Conservation (phyloP, 441 rosid species). For the Theobroma grandiflorum region DNA sequence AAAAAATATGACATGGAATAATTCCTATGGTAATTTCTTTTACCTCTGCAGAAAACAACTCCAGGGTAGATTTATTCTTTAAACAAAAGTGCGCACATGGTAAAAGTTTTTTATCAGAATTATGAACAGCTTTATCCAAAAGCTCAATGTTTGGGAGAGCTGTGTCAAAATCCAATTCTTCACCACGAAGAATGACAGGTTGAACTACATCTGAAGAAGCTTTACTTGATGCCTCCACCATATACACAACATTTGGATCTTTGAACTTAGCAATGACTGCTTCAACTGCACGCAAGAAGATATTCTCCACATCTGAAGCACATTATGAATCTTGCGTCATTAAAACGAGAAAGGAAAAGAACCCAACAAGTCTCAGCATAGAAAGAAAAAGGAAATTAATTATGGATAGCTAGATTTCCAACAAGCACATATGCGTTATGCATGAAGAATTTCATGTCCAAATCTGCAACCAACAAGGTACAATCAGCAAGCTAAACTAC, state of each 20-base stretch:
- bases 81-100: constrained; percentile 67
- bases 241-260: constrained; percentile 59
- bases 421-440: background rate
- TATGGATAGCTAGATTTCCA: background rate
- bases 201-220: constrained; percentile 47
- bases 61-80: constrained; percentile 50
- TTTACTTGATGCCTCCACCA: constrained; percentile 57
- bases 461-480: constrained; percentile 5
- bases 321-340: background rate
- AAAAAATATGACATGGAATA: constrained; percentile 7
- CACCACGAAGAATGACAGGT: constrained; percentile 59
- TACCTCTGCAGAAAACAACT: constrained; percentile 68
- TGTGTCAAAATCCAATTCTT: constrained; percentile 58
- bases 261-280: constrained; percentile 63
- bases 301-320: constrained; percentile 59
- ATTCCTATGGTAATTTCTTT: constrained; percentile 26
- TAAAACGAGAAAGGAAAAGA: background rate
- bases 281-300: constrained; percentile 53
- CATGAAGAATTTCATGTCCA: background rate
- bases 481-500: background rate
- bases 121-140: constrained; percentile 47
- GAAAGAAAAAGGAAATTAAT: background rate
- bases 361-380: constrained; percentile 4
- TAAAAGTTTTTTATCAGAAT: constrained; percentile 44
- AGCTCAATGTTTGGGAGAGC: constrained; percentile 52